phyloP scores from a whole-genome alignment of 2,329 filamentous ascomycete genomes.

The Lecanicillium sp. region DNA sequence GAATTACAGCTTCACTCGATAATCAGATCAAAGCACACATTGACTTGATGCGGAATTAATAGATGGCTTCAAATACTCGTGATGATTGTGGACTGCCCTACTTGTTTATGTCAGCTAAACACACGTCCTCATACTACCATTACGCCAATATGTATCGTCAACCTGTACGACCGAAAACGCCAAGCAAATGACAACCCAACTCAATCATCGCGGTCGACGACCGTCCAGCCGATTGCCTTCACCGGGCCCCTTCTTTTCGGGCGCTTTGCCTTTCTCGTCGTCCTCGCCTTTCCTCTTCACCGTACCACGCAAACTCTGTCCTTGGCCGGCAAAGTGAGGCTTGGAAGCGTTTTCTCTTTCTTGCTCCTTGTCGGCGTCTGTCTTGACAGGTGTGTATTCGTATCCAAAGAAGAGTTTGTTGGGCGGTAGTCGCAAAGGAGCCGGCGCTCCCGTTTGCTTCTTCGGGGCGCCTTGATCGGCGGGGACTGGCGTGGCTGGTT shows the following conservation, averaged over 20 bases:
- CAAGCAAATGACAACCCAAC: neutral
- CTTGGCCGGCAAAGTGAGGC: constrained; percentile 75
- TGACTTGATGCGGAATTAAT: too few species aligned
- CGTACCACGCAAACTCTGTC: constrained; percentile 65
- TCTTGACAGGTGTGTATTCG: constrained; percentile 80
- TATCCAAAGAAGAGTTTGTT: constrained; percentile 98
- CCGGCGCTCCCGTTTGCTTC: constrained; percentile 64
- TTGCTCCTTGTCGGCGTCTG: constrained; percentile 61
- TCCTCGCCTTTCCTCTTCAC: constrained; percentile 61
- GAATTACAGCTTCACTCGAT: too few species aligned
- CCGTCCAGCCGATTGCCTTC: constrained; percentile 38
- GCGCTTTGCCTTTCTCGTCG: constrained; percentile 37
- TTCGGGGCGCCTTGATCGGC: constrained; percentile 22
- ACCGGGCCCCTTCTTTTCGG: constrained; percentile 36
- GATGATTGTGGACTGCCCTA: neutral
- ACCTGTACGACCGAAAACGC: neutral
- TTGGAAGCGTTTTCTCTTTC: constrained; percentile 55
- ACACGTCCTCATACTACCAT: too few species aligned
- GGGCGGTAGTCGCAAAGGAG: constrained; percentile 73
- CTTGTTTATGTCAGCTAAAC: too few species aligned
- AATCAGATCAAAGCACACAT: too few species aligned
- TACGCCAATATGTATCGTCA: too few species aligned
- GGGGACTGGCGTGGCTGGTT: constrained; percentile 61
- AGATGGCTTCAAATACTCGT: too few species aligned
- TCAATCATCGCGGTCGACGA: constrained; percentile 21